A percentile compares a stretch with the other conserved stretches of the same genome.
These are phyloP conservation scores for Verticillium isaacii DNA, from an alignment of 2,329 filamentous ascomycete species.

Conservation along the genomic window DNA sequence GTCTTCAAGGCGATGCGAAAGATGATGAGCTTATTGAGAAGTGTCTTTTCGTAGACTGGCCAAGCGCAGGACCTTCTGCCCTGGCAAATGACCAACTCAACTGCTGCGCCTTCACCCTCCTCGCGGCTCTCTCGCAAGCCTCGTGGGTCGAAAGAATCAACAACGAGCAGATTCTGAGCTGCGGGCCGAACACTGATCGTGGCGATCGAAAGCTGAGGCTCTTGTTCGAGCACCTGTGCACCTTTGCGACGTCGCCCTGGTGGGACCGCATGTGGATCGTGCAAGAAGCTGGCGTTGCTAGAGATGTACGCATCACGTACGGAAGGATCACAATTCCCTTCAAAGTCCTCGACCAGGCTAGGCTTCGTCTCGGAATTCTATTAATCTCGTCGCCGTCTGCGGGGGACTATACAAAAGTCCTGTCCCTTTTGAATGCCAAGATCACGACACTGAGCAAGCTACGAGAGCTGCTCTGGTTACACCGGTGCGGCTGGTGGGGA, in stretches of 20 bases:
- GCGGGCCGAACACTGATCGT: neutral
- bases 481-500: neutral
- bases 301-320: slow-evolving; percentile 2
- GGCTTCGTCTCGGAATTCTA: too few relatives aligned
- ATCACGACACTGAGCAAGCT: slow-evolving; percentile 4
- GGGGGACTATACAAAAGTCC: slow-evolving; percentile 3
- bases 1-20: neutral
- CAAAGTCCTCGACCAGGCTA: neutral
- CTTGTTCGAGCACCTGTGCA: neutral
- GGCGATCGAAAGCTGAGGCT: neutral
- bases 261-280: slow-evolving; percentile 14
- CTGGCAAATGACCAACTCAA: slow-evolving; percentile 3
- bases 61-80: neutral
- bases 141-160: neutral
- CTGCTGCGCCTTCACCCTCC: neutral
- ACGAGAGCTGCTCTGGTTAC: neutral
- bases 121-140: neutral
- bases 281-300: slow-evolving; percentile 12
- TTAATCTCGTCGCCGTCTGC: neutral
- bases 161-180: neutral
- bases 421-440: slow-evolving; percentile 1
- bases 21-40: neutral
- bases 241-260: slow-evolving; percentile 6
- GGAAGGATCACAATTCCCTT: slow-evolving; percentile 7
- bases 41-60: neutral